Evolutionary conservation across 257 asterid genomes (phyloP).

Genomic region (Euphrasia confusa): DNA sequence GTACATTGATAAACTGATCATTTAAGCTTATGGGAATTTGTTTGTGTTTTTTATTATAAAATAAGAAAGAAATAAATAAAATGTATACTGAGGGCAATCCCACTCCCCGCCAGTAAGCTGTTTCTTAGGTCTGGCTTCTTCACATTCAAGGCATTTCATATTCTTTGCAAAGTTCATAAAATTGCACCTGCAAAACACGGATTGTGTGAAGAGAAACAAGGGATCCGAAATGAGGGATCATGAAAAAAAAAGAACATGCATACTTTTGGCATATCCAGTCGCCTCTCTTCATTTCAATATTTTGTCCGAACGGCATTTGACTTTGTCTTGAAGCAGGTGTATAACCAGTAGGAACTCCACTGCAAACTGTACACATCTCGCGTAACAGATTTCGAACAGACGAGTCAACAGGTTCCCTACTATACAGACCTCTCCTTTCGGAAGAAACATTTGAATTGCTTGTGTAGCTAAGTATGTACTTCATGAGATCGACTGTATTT

Average conservation of each 20-base stretch:
- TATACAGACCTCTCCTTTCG: conserved; percentile 48
- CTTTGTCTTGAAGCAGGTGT: conserved; percentile 40
- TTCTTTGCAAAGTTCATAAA: conserved; percentile 97
- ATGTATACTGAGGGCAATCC: conserved; percentile 90
- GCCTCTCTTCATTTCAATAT: conserved; percentile 85
- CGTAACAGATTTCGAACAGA: conserved; percentile 65
- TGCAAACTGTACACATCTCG: conserved; percentile 51
- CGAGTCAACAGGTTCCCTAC: conserved; percentile 72
- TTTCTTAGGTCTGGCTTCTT: conserved; percentile 66
- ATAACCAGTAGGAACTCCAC: conserved; percentile 34
- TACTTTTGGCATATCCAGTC: conserved; percentile 95
- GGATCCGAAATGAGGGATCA: neutral
- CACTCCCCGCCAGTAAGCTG: conserved; percentile 84
- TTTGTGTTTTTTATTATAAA: neutral
- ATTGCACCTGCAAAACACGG: conserved; percentile 60
- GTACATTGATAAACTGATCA: conserved; percentile 11
- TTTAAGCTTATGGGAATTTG: neutral
- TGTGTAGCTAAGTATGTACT: conserved; percentile 81
- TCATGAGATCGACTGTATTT: conserved; percentile 67
- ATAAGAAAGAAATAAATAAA: neutral
- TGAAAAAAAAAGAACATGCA: conserved; percentile 25
- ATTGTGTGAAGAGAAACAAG: conserved; percentile 5
- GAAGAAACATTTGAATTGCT: conserved; percentile 63
- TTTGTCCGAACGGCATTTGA: conserved; percentile 49
- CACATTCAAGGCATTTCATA: conserved; percentile 82